Conservation (phyloP, 23 red algal species). For the Cyanidioschyzon merolae region DNA sequence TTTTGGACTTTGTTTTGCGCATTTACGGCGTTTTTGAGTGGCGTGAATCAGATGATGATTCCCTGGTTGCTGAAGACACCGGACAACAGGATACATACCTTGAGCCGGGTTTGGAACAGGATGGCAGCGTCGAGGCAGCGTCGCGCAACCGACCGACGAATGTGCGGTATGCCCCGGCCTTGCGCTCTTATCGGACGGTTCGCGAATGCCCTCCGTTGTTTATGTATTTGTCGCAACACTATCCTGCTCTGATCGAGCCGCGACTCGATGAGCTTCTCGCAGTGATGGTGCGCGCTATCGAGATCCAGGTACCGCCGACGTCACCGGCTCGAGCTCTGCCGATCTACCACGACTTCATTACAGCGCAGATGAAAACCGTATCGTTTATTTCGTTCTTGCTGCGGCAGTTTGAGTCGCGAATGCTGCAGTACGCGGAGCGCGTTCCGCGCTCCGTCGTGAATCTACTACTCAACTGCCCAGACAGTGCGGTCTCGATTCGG, state of each 20-base stretch:
- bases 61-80: neutral
- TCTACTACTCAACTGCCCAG: constrained; percentile 66
- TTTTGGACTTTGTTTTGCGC: constrained; percentile 63
- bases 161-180: constrained; percentile 17
- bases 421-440: constrained; percentile 41
- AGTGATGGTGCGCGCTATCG: constrained; percentile 68
- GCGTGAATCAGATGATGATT: neutral
- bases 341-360: constrained; percentile 67
- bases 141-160: neutral
- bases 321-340: constrained; percentile 16
- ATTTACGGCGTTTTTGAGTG: constrained; percentile 49
- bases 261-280: constrained; percentile 40
- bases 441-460: constrained; percentile 69
- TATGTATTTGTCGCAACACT: constrained; percentile 76
- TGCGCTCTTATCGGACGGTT: constrained; percentile 62
- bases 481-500: constrained; percentile 56
- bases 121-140: neutral
- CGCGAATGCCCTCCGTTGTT: constrained; percentile 77
- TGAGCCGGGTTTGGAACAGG: neutral
- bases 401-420: constrained; percentile 42
- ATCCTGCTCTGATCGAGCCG: constrained; percentile 31
- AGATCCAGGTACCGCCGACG: constrained; percentile 39
- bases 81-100: neutral
- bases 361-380: constrained; percentile 89
- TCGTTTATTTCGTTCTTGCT: constrained; percentile 79